These are phyloP conservation scores for Oxyria digyna DNA, from an alignment of 148 eudicot species.

Conservation along the genomic window DNA sequence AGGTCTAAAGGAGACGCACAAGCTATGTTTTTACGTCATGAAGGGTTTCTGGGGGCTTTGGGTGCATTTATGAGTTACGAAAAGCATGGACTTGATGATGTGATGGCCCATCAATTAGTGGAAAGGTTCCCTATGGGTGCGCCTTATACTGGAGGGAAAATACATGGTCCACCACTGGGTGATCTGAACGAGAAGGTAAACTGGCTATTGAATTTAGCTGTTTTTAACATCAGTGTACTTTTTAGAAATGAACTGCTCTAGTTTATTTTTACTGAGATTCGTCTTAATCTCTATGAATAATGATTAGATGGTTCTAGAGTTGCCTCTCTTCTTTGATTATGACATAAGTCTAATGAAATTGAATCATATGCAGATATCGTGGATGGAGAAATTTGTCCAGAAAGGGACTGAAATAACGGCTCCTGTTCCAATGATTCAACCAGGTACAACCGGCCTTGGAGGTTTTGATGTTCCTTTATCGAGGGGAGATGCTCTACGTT, in stretches of 20 bases:
- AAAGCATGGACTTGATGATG: slow-evolving; percentile 89
- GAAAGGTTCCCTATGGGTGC: slow-evolving; percentile 99
- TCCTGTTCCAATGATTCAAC: slow-evolving; percentile 77
- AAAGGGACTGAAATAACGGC: slow-evolving; percentile 92
- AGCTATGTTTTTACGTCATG: slow-evolving; percentile 96
- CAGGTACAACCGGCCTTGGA: slow-evolving; percentile 91
- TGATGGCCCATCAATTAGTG: slow-evolving; percentile 93
- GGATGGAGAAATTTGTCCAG: slow-evolving; percentile 97
- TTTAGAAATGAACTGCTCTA: not conserved
- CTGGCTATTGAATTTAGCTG: not conserved
- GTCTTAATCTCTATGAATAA: not conserved
- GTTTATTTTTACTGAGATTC: not conserved
- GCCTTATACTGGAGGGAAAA: slow-evolving; percentile 82
- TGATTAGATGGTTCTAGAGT: not conserved
- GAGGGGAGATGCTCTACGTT: slow-evolving; percentile 68
- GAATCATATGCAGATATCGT: slow-evolving; percentile 61
- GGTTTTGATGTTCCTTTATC: slow-evolving; percentile 97
- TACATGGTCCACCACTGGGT: slow-evolving; percentile 89
- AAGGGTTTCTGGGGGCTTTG: slow-evolving; percentile 96
- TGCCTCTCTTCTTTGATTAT: not conserved
- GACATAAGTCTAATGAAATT: not conserved
- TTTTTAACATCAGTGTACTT: not conserved
- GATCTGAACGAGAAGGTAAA: slow-evolving; percentile 89
- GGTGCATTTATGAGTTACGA: slow-evolving; percentile 99
- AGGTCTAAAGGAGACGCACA: slow-evolving; percentile 96